Evolutionary conservation across 108 stramenopile species (phyloP).

Genomic region (Asterionellopsis glacialis): DNA sequence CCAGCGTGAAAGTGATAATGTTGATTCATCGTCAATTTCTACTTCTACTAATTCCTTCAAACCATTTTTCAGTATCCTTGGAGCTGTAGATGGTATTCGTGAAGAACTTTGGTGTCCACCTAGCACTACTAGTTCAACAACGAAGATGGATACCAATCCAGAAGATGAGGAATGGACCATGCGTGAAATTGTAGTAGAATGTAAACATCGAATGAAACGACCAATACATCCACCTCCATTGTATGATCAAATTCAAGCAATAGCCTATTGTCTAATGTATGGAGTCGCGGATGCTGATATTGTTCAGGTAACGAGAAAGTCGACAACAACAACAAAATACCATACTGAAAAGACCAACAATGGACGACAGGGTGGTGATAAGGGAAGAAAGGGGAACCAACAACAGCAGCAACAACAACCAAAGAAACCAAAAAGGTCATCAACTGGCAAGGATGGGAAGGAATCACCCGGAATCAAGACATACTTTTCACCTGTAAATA

Average conservation of each 20-base stretch:
- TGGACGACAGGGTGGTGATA: background rate
- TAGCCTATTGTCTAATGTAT: slow-evolving; percentile 74
- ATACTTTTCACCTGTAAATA: background rate
- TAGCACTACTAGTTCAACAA: background rate
- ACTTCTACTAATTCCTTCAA: background rate
- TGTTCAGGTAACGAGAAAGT: slow-evolving; percentile 53
- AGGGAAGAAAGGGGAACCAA: background rate
- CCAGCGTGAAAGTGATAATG: background rate
- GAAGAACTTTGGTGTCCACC: slow-evolving; percentile 27
- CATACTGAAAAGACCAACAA: slow-evolving; percentile 4
- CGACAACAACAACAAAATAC: background rate
- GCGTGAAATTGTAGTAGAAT: slow-evolving; percentile 66
- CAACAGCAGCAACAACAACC: background rate
- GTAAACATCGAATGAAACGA: slow-evolving; percentile 78
- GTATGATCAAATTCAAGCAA: slow-evolving; percentile 80
- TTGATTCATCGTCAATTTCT: too few relatives aligned
- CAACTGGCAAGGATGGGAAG: background rate
- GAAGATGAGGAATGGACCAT: slow-evolving; percentile 42
- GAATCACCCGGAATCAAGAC: background rate
- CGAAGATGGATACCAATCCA: slow-evolving; percentile 26
- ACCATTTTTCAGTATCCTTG: slow-evolving; percentile 32
- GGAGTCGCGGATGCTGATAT: slow-evolving; percentile 59
- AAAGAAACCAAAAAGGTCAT: background rate
- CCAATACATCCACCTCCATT: slow-evolving; percentile 54
- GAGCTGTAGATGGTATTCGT: slow-evolving; percentile 42